Evolutionary conservation across 495 filamentous ascomycete genomes (phyloP), one percentile per base, ranked within the genome.

Genomic region (Lepraria neglecta): DNA sequence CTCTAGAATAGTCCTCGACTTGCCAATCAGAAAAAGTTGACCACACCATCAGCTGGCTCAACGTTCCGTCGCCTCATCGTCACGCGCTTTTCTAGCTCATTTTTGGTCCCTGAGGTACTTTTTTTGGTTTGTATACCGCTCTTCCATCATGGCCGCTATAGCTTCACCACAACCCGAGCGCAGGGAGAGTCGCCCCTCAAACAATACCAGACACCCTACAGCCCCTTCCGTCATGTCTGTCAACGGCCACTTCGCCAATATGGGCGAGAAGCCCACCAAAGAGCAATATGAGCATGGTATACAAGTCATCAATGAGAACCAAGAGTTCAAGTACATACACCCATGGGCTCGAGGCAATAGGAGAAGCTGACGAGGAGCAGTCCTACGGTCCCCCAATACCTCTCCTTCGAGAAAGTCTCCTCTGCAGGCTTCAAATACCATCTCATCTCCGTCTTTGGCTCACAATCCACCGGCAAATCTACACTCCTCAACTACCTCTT

Each of bases 401-500:
- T 98, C 47, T 75, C 78, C 61, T 76, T 85, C 65, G 89, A 91
- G 73, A 81, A 87, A 67, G 83, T 95, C 70, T 86, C 89, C 38
- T 82, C 86, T 54, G 84, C 90, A 62, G 94, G 94, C 69, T 98
- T 98, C 84, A 96, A 96, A 74, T 98, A 98, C 74, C 94, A 98
- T 72, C 84, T 98, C 63, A 96, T 98, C 64, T 96, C 92, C 64
- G 94, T 98, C 65, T 98, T 98, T 74, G 94, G 94, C 33, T 96
- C 92, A 31, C 94, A 98, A 78, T 97, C 95, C 52, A 98, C 94
- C 9, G 94, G 94, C 58, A 98, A 98, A 78, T 97, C 92, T 15
- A 98, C 94, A 30, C 80, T 98, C 21, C 85, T 98, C 61, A 98
- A 98, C 76, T 81, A 92, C 74, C 83, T 98, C 38, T 98, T 98